Evolutionary conservation across 2,329 filamentous ascomycete species (phyloP).

Genomic region (Boeremia lycopersici): DNA sequence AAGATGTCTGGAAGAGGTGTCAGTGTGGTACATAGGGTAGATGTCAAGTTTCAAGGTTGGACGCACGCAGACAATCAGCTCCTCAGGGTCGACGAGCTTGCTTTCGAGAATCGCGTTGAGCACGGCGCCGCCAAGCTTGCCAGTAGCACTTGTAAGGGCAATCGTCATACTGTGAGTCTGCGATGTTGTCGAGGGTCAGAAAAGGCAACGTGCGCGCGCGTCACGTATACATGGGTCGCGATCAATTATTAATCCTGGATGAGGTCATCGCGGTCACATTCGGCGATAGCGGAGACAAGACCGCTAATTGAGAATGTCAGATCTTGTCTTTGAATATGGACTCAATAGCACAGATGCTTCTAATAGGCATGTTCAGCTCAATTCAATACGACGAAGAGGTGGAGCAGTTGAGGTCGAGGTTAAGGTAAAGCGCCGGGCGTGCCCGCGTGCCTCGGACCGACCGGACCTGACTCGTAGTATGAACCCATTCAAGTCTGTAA

Average conservation of each 20-base stretch:
- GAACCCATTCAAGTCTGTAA: neutral
- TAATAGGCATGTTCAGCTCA: too few relatives aligned
- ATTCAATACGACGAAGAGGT: neutral
- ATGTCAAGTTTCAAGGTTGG: too few relatives aligned
- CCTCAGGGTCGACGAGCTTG: slow-evolving; percentile 44
- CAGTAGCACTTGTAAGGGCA: slow-evolving; percentile 53
- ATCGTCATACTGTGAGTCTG: slow-evolving; percentile 25
- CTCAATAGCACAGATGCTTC: too few relatives aligned
- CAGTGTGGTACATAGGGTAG: neutral
- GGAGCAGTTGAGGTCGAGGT: neutral
- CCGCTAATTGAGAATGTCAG: too few relatives aligned
- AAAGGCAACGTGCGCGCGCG: neutral
- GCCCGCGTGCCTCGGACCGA: neutral
- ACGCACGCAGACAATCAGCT: slow-evolving; percentile 49
- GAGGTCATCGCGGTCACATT: slow-evolving; percentile 11
- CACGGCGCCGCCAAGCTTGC: slow-evolving; percentile 54
- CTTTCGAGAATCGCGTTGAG: slow-evolving; percentile 51
- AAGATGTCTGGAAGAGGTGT: slow-evolving; percentile 24
- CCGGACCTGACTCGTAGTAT: neutral
- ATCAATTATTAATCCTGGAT: slow-evolving; percentile 13
- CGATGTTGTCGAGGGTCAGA: neutral
- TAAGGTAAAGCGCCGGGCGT: neutral
- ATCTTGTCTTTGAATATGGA: too few relatives aligned
- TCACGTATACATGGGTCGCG: neutral
- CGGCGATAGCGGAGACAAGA: neutral